Base-by-base conservation (phyloP, 2,329 filamentous ascomycete genomes). In the Thielaviopsis ethacetica region DNA sequence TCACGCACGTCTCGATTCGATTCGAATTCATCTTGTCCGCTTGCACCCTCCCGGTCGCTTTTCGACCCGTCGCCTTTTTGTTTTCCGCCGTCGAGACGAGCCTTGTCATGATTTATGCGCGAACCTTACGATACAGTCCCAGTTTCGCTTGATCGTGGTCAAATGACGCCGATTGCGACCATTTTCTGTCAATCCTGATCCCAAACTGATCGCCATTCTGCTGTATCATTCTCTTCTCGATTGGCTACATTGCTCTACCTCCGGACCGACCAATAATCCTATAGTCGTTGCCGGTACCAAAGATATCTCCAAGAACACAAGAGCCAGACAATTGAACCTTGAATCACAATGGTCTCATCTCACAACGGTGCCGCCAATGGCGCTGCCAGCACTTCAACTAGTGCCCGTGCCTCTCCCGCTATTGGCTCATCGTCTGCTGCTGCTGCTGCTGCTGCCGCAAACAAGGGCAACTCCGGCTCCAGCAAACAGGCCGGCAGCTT, bases 371-470 rank as follows among this genome's bases (percentile, higher is more conserved):
- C 68, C 65, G 68, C 70, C 57, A 69, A 67, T 55, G 71, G 67
- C 52, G 67, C 67, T 52, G 66, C 66, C 56, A 71, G 67, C 63
- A 66, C 67, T 54, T 69, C 68, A 54, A 77, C 71, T 60, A 79
- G 75, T 67, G 73, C 77, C 55, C 74, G 78, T 68, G 77, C 70
- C 54, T 81, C 78, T 38, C 78, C 78, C 17, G 71, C 76, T 52
- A 68, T 73, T 51, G 71, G 71, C 57, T 62, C 69, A 15, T 63
- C 53, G 15, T 57, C 55, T 27, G 38, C 53, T 19, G 22, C 44
- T 30, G 50, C 55, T 27, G 26, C 26, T 4, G 26, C 26, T 4
- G 26, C 26, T 4, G 26, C 50, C 22, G 44, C 13, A 61, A 61
- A 34, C 21, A 52, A 24, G 44, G 34, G 53, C 58, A 76, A 62